Conservation (phyloP, 176 grass and related monocot genomes). For the Oryza coarctata region DNA sequence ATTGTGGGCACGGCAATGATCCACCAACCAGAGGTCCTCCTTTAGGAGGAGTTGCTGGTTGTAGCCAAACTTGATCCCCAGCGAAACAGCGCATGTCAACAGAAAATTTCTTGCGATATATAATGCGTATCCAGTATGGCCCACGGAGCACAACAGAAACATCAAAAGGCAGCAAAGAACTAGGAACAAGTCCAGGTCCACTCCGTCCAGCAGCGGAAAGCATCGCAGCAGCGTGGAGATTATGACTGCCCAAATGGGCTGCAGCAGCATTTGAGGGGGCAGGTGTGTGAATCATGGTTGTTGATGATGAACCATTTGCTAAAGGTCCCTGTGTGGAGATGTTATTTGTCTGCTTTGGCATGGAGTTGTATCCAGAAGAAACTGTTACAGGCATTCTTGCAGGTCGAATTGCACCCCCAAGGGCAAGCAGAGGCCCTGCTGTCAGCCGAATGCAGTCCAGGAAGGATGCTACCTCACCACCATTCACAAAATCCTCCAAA, state of each 20-base stretch:
- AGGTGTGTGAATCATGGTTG: slow-evolving; percentile 50
- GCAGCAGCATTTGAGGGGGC: slow-evolving; percentile 37
- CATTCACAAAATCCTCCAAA: slow-evolving; percentile 98
- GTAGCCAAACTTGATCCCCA: slow-evolving; percentile 99
- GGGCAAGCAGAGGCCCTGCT: slow-evolving; percentile 93
- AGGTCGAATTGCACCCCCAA: slow-evolving; percentile 97
- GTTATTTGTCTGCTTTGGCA: slow-evolving; percentile 58
- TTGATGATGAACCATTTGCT: slow-evolving; percentile 63
- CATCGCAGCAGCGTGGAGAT: slow-evolving; percentile 72
- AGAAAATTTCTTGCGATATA: slow-evolving; percentile 99
- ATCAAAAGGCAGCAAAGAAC: slow-evolving; percentile 96
- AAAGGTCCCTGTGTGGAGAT: slow-evolving; percentile 46
- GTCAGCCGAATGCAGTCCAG: slow-evolving; percentile 94
- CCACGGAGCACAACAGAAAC: slow-evolving; percentile 97
- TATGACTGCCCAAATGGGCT: slow-evolving; percentile 69
- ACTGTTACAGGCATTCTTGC: slow-evolving; percentile 92
- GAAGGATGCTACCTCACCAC: slow-evolving; percentile 98
- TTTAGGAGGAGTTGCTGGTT: slow-evolving; percentile 97
- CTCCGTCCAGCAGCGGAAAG: slow-evolving; percentile 79
- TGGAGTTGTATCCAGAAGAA: slow-evolving; percentile 53
- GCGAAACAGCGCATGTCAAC: slow-evolving; percentile 99
- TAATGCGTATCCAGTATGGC: slow-evolving; percentile 99
- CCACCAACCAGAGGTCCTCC: slow-evolving; percentile 88
- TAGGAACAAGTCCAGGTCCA: slow-evolving; percentile 95
- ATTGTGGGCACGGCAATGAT: slow-evolving; percentile 95